A percentile compares a stretch with the other conserved stretches of the same genome.
phyloP scores from a whole-genome alignment of 495 filamentous ascomycete species.

The Daldinia vernicosa region DNA sequence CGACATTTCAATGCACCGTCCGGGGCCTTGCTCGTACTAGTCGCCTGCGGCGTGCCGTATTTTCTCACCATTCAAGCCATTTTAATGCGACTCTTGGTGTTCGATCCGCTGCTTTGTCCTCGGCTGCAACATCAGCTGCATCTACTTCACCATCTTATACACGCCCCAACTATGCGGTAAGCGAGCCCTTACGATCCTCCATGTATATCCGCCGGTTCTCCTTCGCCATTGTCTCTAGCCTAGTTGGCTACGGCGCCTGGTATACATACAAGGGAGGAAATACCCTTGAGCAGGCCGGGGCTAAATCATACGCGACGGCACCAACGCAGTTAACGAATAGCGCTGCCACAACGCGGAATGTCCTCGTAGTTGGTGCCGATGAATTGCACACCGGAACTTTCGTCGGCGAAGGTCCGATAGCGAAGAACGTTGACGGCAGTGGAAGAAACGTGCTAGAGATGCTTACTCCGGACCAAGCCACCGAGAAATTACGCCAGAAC shows the following conservation, averaged over 20 bases:
- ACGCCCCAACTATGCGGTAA: conserved; percentile 40
- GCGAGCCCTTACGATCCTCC: conserved; percentile 57
- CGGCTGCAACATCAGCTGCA: conserved; percentile 10
- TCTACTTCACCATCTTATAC: conserved; percentile 36
- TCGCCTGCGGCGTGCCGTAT: conserved; percentile 46
- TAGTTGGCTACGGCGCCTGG: conserved; percentile 63
- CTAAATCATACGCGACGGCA: conserved; percentile 44
- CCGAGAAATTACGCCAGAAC: conserved; percentile 83
- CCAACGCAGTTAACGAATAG: conserved; percentile 43
- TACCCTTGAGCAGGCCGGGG: conserved; percentile 39
- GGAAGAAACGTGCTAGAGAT: conserved; percentile 89
- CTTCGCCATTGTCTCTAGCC: conserved; percentile 54
- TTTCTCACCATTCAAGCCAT: conserved; percentile 36
- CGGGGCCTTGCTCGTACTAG: conserved; percentile 51
- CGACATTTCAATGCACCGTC: conserved; percentile 54
- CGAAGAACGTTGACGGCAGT: conserved; percentile 81
- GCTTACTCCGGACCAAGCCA: conserved; percentile 95
- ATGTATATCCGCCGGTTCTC: conserved; percentile 60
- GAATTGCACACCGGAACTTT: conserved; percentile 84
- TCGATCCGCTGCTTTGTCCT: conserved; percentile 28
- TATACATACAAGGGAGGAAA: conserved; percentile 55
- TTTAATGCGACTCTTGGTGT: conserved; percentile 33
- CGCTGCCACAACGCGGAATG: conserved; percentile 53
- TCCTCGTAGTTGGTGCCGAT: conserved; percentile 82
- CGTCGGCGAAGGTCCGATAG: conserved; percentile 81